Evolutionary conservation across 306 rosid genomes (phyloP), one percentile per base, ranked within the genome.

Genomic region (Glycyrrhiza uralensis): DNA sequence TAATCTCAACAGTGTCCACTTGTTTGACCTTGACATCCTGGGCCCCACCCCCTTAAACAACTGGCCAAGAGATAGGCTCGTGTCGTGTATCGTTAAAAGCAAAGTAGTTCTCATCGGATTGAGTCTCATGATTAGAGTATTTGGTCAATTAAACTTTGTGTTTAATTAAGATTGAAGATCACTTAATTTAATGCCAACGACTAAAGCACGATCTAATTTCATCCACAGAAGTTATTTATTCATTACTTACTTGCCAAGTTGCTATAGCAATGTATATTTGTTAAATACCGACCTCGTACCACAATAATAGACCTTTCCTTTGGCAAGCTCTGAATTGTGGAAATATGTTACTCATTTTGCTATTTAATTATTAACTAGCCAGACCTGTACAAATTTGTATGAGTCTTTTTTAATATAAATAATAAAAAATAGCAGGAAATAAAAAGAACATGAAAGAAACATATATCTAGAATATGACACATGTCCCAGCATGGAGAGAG

Each of bases 271-370:
- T 49, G 30, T 19, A 29, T 18, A 63, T 32, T 50, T 78, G 63
- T 72, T 83, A 80, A 82, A 55, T 38, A 80, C 90, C 91, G 84
- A 84, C 85, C 68, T 68, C 56, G 14, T 28, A 58, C 42, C 66
- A 78, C 58, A 61, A 60, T 72, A 55, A 60, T 72, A 55, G 4
- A 52, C 51, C 52, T 33, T 10, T n/a, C n/a, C n/a, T n/a, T n/a
- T n/a, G n/a, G 38, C 17, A 8, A 63, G 39, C 28, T 75, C 36
- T 42, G 17, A 51, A n/a, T 63, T 46, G 26, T 18, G 12, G 23
- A 73, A 72, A 65, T 67, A 30, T 71, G 32, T 45, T 41, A 35
- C 1, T 35, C 33, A 26, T 33, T 71, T 46, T 71, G 29, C 35
- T 51, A 52, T 77, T 74, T 76, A 56, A 76, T 79, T 66, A 36